Evolutionary conservation across 2,329 filamentous ascomycete species (phyloP), one percentile per base, ranked within the genome.

Genomic region (Alternaria sp.): DNA sequence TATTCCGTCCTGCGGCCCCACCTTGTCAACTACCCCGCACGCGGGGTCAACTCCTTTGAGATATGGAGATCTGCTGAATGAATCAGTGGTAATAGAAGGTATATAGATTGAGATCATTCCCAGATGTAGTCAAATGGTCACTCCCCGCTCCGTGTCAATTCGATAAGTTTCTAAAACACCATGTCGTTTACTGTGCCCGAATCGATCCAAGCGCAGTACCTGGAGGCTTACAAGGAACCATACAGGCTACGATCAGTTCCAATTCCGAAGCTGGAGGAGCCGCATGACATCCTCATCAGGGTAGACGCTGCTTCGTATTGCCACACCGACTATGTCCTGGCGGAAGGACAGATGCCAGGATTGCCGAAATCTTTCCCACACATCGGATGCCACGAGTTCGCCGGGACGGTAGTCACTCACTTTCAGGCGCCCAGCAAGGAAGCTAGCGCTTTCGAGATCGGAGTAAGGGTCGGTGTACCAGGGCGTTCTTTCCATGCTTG

Each of bases 241-340:
- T 83, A 83, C 67, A 70, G 58, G 13, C 70, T 84, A 12, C 74
- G 74, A 53, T 66, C 74, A 6, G 70, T 81, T 2, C 76, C 80
- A 3, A 54, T 81, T 7, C 82, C 81, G 5, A 57, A 52, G 28
- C 66, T 71, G 5, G 55, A 67, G 23, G 40, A 69, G n/a, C 73
- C 76, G 4, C 62, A 83, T 63, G 83, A 84, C 61, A 53, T 85
- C 23, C 78, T 85, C 17, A 79, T 85, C 69, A 79, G 79, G 60
- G 82, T 85, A 40, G 78, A 81, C 51, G 83, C 83, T 6, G 82
- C 82, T 10, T 83, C 81, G 1, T 85, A 84, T 67, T 84, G 82
- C 70, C 83, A 84, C 67, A 84, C 82, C 11, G 80, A 82, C 56
- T 75, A 70, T 25, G 76, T 81, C 9, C 70, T 82, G 17, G 76